These are phyloP conservation scores for Rhododendron henanense DNA, from an alignment of 148 eudicot genomes.

Conservation along the genomic window DNA sequence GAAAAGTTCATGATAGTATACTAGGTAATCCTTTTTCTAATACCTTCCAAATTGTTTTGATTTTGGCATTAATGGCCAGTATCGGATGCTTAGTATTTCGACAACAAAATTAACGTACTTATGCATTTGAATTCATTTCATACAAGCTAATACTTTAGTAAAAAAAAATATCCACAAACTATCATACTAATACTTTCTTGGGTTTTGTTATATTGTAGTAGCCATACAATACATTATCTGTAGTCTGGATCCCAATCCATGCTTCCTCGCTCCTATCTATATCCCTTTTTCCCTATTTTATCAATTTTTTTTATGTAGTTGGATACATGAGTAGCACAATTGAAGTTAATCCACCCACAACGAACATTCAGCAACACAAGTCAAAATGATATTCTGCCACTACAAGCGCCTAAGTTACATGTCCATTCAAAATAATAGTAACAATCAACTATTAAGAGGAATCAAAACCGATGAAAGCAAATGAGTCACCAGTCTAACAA, in stretches of 20 bases:
- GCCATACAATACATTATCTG: not conserved
- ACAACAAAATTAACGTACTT: not conserved
- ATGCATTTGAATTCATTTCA: not conserved
- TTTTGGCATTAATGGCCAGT: not conserved
- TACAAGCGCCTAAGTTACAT: not conserved
- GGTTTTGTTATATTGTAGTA: not conserved
- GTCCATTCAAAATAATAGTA: not conserved
- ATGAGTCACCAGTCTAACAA: not conserved
- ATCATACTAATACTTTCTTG: not conserved
- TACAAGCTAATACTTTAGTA: not conserved
- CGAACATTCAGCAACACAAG: not conserved
- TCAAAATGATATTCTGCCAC: not conserved
- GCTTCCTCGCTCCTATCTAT: not conserved
- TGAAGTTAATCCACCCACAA: not conserved
- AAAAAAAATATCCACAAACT: not conserved
- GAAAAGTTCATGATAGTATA: not conserved
- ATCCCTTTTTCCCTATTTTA: not conserved
- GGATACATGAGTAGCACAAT: not conserved
- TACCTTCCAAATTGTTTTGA: not conserved
- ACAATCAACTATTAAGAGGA: not conserved
- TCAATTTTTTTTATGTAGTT: not conserved
- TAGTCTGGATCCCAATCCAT: not conserved
- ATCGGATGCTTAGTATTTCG: not conserved
- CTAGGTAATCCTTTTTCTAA: not conserved
- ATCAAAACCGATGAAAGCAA: constrained; percentile 1